Evolutionary conservation across 306 rosid genomes (phyloP).

Genomic region (Rubus idaeus): DNA sequence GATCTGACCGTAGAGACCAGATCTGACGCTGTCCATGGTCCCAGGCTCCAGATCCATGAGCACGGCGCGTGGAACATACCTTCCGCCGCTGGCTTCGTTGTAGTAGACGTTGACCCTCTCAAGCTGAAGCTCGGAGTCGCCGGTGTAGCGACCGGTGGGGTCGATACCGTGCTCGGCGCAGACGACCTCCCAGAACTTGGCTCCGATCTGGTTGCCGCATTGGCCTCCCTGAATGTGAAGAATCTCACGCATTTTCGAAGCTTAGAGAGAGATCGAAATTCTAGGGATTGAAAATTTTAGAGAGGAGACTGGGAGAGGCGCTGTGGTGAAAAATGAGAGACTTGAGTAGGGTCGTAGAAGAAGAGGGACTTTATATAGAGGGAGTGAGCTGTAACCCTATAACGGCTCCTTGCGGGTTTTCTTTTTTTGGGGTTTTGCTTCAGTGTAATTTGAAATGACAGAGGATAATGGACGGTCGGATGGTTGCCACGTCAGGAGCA

Average conservation of each 20-base stretch:
- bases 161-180: conserved; percentile 54
- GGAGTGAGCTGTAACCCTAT: conserved; percentile 19
- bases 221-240: conserved; percentile 52
- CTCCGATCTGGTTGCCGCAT: conserved; percentile 51
- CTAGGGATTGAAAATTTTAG: background rate
- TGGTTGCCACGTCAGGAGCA: background rate
- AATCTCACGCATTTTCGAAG: conserved; percentile 37
- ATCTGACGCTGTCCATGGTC: conserved; percentile 47
- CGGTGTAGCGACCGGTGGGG: conserved; percentile 41
- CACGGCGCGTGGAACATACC: conserved; percentile 44
- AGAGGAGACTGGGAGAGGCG: background rate
- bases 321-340: background rate
- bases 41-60: conserved; percentile 53
- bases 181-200: conserved; percentile 53
- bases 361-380: conserved; percentile 3
- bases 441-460: background rate
- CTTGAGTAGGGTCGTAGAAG: background rate
- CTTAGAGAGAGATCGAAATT: background rate
- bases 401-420: conserved; percentile 19
- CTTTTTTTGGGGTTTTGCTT: background rate
- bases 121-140: conserved; percentile 41
- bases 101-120: conserved; percentile 47
- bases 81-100: conserved; percentile 44
- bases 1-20: conserved; percentile 44
- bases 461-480: background rate